Percentiles rank a stretch among this genome's conserved stretches.
These are phyloP conservation scores for Sisymbrium altissimum DNA, from an alignment of 345 rosid species.

Conservation along the genomic window DNA sequence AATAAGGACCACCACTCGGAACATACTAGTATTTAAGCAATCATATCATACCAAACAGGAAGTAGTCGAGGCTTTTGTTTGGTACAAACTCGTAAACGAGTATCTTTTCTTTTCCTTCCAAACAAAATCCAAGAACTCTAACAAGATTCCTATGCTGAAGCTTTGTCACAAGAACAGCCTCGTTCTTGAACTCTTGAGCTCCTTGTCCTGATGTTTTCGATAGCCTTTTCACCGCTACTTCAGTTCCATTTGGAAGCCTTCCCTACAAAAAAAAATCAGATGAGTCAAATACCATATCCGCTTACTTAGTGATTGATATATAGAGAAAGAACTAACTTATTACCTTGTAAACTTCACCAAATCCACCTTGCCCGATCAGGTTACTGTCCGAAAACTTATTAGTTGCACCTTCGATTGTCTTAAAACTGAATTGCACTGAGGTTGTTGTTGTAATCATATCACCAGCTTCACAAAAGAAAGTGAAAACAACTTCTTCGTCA, in stretches of 20 bases:
- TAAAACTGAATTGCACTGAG: not conserved
- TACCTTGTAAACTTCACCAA: conserved; percentile 19
- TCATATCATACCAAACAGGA: not conserved
- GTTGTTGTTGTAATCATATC: not conserved
- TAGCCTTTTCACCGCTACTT: conserved; percentile 17
- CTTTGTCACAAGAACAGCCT: conserved; percentile 10
- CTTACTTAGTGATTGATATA: not conserved
- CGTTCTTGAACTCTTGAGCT: conserved; percentile 4
- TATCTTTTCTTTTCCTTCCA: not conserved
- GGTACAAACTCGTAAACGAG: not conserved
- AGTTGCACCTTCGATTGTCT: conserved; percentile 14
- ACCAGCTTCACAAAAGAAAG: not conserved
- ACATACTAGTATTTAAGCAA: not conserved
- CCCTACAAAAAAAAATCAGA: not conserved
- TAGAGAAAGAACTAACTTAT: not conserved
- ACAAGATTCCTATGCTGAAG: not conserved
- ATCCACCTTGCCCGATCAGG: conserved; percentile 1
- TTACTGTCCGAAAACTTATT: conserved; percentile 1
- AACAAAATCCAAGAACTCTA: not conserved
- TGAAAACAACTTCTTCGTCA: too few relatives aligned
- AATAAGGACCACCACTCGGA: not conserved
- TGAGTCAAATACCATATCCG: not conserved
- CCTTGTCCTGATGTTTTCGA: conserved; percentile 19
- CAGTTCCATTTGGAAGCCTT: not conserved
- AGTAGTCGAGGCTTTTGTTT: not conserved